Evolutionary conservation across 176 grass and related monocot species (phyloP).

Genomic region (Triticum urartu): DNA sequence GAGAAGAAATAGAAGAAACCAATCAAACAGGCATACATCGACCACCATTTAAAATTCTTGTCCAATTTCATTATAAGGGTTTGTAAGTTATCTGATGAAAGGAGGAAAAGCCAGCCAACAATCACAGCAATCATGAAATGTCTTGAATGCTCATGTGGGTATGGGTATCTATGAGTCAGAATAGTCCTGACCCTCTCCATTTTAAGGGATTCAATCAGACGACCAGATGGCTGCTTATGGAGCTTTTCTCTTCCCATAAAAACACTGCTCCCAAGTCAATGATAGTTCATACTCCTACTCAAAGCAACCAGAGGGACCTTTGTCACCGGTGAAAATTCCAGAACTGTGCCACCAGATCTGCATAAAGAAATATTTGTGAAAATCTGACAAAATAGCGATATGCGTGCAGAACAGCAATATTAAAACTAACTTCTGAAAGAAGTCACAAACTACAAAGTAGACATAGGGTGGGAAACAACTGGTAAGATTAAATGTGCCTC

Average conservation of each 20-base stretch:
- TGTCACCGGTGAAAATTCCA: constrained; percentile 8
- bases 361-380: constrained; percentile 11
- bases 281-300: constrained; percentile 12
- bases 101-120: constrained; percentile 79
- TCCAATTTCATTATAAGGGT: constrained; percentile 90
- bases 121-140: constrained; percentile 88
- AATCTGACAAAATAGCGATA: neutral
- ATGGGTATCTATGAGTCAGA: constrained; percentile 72
- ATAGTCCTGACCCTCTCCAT: constrained; percentile 93
- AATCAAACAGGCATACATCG: constrained; percentile 96
- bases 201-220: constrained; percentile 78
- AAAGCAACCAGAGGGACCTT: neutral
- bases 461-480: neutral
- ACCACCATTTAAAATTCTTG: constrained; percentile 99
- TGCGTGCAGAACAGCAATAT: neutral
- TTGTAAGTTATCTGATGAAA: constrained; percentile 91
- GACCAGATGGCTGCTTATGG: constrained; percentile 53
- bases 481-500: neutral
- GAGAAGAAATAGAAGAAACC: constrained; percentile 99
- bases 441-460: neutral
- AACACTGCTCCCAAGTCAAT: constrained; percentile 3
- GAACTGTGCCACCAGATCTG: constrained; percentile 11
- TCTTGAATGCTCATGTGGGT: constrained; percentile 86
- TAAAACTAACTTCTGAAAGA: neutral
- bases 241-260: constrained; percentile 51